These are phyloP conservation scores for Penicillium lividum DNA, from an alignment of 495 filamentous ascomycete species.

Conservation along the genomic window DNA sequence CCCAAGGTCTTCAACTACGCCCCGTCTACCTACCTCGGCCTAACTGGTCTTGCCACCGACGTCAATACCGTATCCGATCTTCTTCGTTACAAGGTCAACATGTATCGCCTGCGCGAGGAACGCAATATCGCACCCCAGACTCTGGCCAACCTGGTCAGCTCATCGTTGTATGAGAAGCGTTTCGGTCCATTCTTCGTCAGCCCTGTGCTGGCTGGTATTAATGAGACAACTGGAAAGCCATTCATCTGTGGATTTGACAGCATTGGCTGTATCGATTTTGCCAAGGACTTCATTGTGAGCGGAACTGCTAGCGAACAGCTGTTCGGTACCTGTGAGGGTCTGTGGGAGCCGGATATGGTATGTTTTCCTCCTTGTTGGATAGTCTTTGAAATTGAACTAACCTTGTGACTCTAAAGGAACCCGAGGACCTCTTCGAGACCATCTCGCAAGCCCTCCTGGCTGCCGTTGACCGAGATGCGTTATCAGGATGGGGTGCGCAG, in stretches of 20 bases:
- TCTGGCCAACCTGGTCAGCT: conserved; percentile 92
- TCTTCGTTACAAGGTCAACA: conserved; percentile 99
- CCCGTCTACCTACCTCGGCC: conserved; percentile 86
- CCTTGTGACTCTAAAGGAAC: conserved; percentile 53
- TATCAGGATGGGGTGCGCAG: conserved; percentile 97
- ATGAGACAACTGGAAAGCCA: conserved; percentile 85
- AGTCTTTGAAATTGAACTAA: conserved; percentile 26
- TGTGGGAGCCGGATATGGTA: conserved; percentile 97
- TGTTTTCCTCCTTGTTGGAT: conserved; percentile 27
- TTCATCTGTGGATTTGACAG: conserved; percentile 99
- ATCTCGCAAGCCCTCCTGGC: conserved; percentile 96
- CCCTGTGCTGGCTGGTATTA: conserved; percentile 91
- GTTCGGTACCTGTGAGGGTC: conserved; percentile 96
- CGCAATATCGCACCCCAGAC: conserved; percentile 91
- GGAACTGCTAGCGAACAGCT: conserved; percentile 96
- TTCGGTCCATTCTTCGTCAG: conserved; percentile 97
- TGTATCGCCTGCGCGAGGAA: conserved; percentile 98
- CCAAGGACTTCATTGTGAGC: conserved; percentile 98
- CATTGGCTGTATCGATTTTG: conserved; percentile 99
- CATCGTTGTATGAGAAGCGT: conserved; percentile 85
- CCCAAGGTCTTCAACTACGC: conserved; percentile 99
- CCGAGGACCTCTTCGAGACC: conserved; percentile 97
- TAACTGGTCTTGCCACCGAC: conserved; percentile 95
- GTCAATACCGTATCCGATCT: conserved; percentile 93
- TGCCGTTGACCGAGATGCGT: conserved; percentile 91